These are phyloP conservation scores for Diplodia mutila DNA, from an alignment of 2,329 filamentous ascomycete genomes.

Conservation along the genomic window DNA sequence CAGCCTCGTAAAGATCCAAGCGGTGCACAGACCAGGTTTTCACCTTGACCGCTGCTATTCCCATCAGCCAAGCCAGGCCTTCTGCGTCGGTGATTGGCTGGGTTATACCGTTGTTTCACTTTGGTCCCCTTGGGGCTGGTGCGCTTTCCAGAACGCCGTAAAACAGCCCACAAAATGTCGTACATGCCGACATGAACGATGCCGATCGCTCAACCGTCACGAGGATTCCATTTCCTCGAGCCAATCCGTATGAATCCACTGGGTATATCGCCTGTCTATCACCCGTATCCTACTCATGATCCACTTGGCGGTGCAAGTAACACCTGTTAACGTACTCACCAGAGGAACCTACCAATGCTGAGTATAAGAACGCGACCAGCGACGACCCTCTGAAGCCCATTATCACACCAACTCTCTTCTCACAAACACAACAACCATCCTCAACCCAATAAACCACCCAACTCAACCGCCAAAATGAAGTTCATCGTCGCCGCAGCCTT, in stretches of 20 bases:
- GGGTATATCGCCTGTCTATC: neutral
- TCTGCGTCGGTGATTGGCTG: neutral
- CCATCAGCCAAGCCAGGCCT: no score
- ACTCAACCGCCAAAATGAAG: neutral
- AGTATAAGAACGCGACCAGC: neutral
- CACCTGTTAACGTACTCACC: neutral
- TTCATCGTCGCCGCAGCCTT: neutral
- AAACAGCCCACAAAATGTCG: neutral
- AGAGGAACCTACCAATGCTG: neutral
- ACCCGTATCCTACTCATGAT: neutral
- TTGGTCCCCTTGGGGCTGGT: neutral
- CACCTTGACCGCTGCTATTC: neutral
- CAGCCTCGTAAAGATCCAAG: no score
- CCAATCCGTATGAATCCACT: neutral
- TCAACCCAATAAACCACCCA: neutral
- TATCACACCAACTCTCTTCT: neutral
- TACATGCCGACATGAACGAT: neutral
- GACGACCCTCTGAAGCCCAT: neutral
- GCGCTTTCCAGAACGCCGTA: neutral
- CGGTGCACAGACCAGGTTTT: neutral
- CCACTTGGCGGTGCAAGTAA: neutral
- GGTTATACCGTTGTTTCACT: neutral
- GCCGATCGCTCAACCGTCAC: neutral
- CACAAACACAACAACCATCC: neutral
- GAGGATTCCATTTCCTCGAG: neutral